Percentiles rank a stretch among this genome's conserved stretches.
These are phyloP conservation scores for Fusarium metavorans DNA, from an alignment of 2,329 filamentous ascomycete genomes.

Conservation along the genomic window DNA sequence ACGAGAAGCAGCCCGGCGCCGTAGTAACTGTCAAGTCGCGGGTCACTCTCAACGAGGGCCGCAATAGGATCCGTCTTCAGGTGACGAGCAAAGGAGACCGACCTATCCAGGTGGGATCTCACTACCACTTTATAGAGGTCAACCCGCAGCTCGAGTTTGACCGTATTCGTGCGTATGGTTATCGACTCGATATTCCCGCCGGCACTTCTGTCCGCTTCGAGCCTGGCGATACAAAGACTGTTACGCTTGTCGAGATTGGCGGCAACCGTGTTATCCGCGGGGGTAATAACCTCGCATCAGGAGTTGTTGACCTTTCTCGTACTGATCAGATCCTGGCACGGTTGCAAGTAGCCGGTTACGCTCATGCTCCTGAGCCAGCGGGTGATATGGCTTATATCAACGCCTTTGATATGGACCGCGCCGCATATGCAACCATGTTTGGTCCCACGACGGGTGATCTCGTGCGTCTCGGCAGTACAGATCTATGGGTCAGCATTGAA, in stretches of 20 bases:
- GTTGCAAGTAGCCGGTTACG: slow-evolving; percentile 80
- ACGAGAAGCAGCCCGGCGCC: slow-evolving; percentile 80
- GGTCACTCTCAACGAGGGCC: slow-evolving; percentile 78
- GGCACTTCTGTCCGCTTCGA: slow-evolving; percentile 95
- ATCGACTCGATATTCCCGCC: slow-evolving; percentile 87
- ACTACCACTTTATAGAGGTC: slow-evolving; percentile 97
- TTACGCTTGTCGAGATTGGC: slow-evolving; percentile 88
- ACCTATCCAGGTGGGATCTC: slow-evolving; percentile 92
- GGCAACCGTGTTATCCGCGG: slow-evolving; percentile 84
- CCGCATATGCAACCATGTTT: slow-evolving; percentile 89
- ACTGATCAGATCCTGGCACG: slow-evolving; percentile 74
- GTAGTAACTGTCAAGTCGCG: slow-evolving; percentile 77
- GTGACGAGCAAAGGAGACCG: slow-evolving; percentile 91
- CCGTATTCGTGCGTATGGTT: slow-evolving; percentile 84
- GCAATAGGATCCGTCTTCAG: slow-evolving; percentile 77
- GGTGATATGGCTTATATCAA: slow-evolving; percentile 67
- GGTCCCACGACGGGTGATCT: slow-evolving; percentile 90
- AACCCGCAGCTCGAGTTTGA: slow-evolving; percentile 93
- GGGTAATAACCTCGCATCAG: slow-evolving; percentile 83
- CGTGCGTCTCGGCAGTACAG: slow-evolving; percentile 84
- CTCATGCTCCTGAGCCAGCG: slow-evolving; percentile 77
- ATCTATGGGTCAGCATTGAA: slow-evolving; percentile 92
- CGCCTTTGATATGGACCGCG: slow-evolving; percentile 77
- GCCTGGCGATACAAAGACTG: slow-evolving; percentile 91
- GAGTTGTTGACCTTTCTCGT: slow-evolving; percentile 73